Conservation (phyloP, 108 stramenopile genomes). For the Ochromonas danica region DNA sequence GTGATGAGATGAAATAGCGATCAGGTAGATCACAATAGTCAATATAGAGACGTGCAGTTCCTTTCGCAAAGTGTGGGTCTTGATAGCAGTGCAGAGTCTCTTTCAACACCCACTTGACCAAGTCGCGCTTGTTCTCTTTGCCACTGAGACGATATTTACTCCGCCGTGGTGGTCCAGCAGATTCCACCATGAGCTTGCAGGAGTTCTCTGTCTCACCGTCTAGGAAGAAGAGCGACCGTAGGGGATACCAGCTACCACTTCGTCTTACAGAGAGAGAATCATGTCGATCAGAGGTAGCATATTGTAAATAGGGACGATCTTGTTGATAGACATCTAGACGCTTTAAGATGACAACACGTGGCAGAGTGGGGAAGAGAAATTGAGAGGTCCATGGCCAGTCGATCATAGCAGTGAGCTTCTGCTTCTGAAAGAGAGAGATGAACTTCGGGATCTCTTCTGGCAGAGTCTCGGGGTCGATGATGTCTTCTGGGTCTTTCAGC, state of each 20-base stretch:
- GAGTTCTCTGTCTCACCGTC: not conserved
- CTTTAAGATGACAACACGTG: not conserved
- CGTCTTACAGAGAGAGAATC: not conserved
- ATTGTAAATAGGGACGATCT: not conserved
- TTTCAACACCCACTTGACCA: not conserved
- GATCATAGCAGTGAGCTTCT: not conserved
- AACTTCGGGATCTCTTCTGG: not conserved
- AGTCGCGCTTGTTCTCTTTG: not conserved
- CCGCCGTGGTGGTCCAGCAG: slow-evolving; percentile 8
- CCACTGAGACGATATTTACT: not conserved
- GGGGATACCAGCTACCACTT: not conserved
- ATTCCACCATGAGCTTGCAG: not conserved
- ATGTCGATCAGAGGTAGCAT: not conserved
- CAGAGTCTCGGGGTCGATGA: not conserved
- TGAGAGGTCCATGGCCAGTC: slow-evolving; percentile 4
- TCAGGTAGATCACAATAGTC: slow-evolving; percentile 12
- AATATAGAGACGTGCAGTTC: not conserved
- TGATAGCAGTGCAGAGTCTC: too few species aligned
- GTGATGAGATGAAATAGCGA: slow-evolving; percentile 1
- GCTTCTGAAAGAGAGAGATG: not conserved
- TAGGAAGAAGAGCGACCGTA: not conserved
- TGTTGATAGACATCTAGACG: slow-evolving; percentile 3
- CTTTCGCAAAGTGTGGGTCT: not conserved
- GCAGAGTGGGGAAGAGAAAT: not conserved
- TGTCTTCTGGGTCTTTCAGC: not conserved